A percentile compares a stretch with the other conserved stretches of the same genome.
Evolutionary conservation across 139 green algal genomes (phyloP).

Genomic region (Eudorina sp.): DNA sequence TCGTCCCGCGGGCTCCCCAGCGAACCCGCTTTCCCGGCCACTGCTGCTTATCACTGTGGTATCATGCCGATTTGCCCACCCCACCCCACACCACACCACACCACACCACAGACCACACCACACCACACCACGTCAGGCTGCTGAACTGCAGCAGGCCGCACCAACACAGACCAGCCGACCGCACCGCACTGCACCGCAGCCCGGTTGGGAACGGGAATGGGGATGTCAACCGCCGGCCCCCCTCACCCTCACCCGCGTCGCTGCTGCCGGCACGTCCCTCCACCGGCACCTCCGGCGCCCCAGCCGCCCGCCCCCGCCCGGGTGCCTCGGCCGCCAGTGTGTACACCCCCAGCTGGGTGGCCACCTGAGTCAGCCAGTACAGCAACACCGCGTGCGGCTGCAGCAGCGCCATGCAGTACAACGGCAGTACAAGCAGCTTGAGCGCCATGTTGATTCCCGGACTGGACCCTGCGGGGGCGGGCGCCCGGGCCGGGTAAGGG

Average conservation of each 20-base stretch:
- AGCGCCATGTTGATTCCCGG: conserved; percentile 37
- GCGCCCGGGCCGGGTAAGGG: too few relatives aligned
- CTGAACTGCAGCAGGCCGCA: too few relatives aligned
- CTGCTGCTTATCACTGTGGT: too few relatives aligned
- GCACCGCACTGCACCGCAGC: too few relatives aligned
- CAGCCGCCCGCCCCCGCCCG: background rate
- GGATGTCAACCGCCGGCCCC: background rate
- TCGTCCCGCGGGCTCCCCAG: too few relatives aligned
- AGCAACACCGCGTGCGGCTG: conserved; percentile 54
- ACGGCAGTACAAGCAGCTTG: conserved; percentile 39
- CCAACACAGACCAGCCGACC: too few relatives aligned
- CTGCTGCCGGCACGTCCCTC: background rate
- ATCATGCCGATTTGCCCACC: too few relatives aligned
- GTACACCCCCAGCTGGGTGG: conserved; percentile 6
- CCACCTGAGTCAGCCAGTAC: conserved; percentile 27
- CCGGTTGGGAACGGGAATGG: background rate
- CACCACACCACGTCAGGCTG: too few relatives aligned
- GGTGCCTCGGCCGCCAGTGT: background rate
- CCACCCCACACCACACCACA: too few relatives aligned
- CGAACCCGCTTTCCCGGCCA: too few relatives aligned
- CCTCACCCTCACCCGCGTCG: background rate
- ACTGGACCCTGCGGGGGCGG: conserved; percentile 16
- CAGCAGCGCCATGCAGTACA: conserved; percentile 35
- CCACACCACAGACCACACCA: background rate
- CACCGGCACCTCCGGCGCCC: background rate